Base-by-base conservation (phyloP, 441 rosid genomes). In the Lepidium campestre region DNA sequence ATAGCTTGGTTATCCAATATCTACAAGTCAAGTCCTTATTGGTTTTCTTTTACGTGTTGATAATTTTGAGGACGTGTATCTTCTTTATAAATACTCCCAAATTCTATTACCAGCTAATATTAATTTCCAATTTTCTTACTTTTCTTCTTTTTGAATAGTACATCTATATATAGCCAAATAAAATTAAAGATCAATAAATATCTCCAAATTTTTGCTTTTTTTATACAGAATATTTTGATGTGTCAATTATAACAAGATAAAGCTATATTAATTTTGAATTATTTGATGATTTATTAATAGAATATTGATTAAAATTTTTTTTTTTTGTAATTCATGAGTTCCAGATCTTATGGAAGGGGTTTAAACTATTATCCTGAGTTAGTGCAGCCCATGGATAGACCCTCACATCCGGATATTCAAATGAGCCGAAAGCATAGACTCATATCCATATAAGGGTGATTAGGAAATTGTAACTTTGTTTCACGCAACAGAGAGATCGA, bases 1-100 rank as follows among this genome's bases (percentile, higher is more conserved):
- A 65, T 65, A 22, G 20, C 65, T 57, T 72, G 56, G 41, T 72
- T 65, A 72, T 72, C 76, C 55, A 49, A 32, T 32, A 20, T 71
- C 71, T 46, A 72, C 76, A 65, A 65, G 71, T 65, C 76, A 50
- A 65, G 9, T 20, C 6, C 47, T 39, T 57, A 57, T 32, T 65
- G 54, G 70, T 5, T 71, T 62, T 35, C 44, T 61, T 61, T 39
- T 70, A 62, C 69, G 74, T 57, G 48, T 70, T 70, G 25, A 18
- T 19, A 6, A 34, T 54, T 45, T 23, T 44, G 14, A 48, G 48
- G 44, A 53, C 56, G 47, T 44, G 66, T 40, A 23, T 23, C 55
- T 62, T 52, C 56, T 62, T 35, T 62, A 23, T 12, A 50, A 50
- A 60, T 45, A 69, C 56, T 70, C 67, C 47, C 52, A 61, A 15